Base-by-base conservation (phyloP, 2,329 filamentous ascomycete genomes). In the Penicillium sp. region DNA sequence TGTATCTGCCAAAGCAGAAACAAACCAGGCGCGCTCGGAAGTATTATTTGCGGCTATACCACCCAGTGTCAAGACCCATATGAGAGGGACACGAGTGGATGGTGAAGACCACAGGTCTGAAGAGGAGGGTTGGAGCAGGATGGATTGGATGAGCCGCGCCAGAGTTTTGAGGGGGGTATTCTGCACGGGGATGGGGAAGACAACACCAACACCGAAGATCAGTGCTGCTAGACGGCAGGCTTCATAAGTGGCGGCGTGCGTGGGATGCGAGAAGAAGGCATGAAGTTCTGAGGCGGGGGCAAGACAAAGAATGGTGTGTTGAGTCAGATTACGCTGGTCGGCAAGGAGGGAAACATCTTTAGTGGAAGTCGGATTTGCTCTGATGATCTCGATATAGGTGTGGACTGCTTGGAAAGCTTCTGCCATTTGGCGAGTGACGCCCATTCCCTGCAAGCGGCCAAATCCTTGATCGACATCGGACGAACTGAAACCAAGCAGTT, bases 291-390 rank as follows among this genome's bases (percentile, higher is more conserved):
- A 52, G 34, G 61, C 62, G 1, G 70, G 57, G 6, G 66, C 63
- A 4, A 76, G 55, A 5, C 60, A 67, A 47, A 75, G 56, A 9
- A 75, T 64, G 13, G 60, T 66, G 41, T 73, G 68, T 50, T 76
- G 72, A 27, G 74, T 66, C 4, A 71, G 62, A 43, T 76, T 77
- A 18, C 74, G 70, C 48, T 73, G 68, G 56, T 77, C 74, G 18
- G 64, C 56, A 6, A 74, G 55, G 3, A 68, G 47, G 7, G 66
- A 60, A 19, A 56, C 35, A 29, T 70, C 64, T 4, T 59, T 50
- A 13, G 59, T 56, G 27, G 46, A 36, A 7, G 56, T 47, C 13
- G 69, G 52, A 30, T 61, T 62, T n/a, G 56, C 48, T 43, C 67
- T 63, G 18, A 71, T 61, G 9, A 66, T 63, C 7, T 59, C 57